Evolutionary conservation across 495 filamentous ascomycete genomes (phyloP), one percentile per base, ranked within the genome.

Genomic region (Clavariopsis aquatica): DNA sequence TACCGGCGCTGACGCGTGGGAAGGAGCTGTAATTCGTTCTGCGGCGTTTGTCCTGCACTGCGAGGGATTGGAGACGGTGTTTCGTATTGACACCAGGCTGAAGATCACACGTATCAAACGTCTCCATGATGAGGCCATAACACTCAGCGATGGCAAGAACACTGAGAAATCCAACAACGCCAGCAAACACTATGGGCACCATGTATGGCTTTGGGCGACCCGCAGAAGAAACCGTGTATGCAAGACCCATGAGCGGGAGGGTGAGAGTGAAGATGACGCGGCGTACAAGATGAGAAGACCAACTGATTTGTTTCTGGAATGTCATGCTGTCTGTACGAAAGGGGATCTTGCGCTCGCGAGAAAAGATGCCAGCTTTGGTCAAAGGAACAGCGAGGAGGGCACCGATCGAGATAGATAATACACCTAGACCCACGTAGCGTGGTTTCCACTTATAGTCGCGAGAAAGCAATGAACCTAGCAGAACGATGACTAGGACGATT

Each of bases 121-220:
- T 86, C 69, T 92, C 89, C 89, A 91, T 92, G 74, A 92, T 80
- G 53, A 92, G 76, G 4, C 88, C 86, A 62, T 87, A 81, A 73
- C 87, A 90, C 74, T 92, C 89, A 10, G 89, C 83, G 45, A 92
- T 86, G 28, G 86, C 88, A 23, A 92, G 81, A 43, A 85, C 86
- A 2, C 85, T 87, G 15, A 89, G 78, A 64, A 89, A 88, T 13
- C 85, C 87, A 19, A 91, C 82, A 23, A 85, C 65, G 2, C 82
- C 84, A 15, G 87, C 88, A 62, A 91, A 84, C 28, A 87, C 53
- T n/a, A 83, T 83, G 1, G 89, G 89, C 9, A 87, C 72, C 31
- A 82, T 81, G 45, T 83, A 83, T 46, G 81, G 84, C 13, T 82
- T 75, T 2, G 78, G 78, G 10, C 80, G 80, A 0, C 89, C 88